These are phyloP conservation scores for Trypanosoma mega DNA, from an alignment of 208 protist species.

Conservation along the genomic window DNA sequence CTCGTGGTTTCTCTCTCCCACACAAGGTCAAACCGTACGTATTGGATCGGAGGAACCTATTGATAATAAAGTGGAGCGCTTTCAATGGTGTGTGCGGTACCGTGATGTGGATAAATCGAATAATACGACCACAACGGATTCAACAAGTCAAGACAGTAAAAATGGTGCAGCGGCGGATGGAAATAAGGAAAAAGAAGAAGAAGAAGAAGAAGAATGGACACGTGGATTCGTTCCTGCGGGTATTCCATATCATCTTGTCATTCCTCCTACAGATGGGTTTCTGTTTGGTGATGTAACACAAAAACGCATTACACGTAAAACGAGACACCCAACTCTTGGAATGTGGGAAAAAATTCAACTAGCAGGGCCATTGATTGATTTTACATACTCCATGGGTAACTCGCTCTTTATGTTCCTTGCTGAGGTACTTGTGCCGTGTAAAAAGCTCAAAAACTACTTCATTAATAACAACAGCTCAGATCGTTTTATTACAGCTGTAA, in stretches of 20 bases:
- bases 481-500: conserved; percentile 43
- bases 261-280: conserved; percentile 57
- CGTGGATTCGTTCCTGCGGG: conserved; percentile 53
- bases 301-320: conserved; percentile 35
- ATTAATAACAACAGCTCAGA: conserved; percentile 34
- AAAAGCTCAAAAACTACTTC: conserved; percentile 47
- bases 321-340: conserved; percentile 43
- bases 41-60: conserved; percentile 32
- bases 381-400: conserved; percentile 44
- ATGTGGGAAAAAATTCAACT: conserved; percentile 58
- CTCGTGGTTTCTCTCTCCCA: conserved; percentile 64
- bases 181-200: not conserved
- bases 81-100: conserved; percentile 73
- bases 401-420: conserved; percentile 68
- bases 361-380: conserved; percentile 50
- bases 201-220: conserved; percentile 7
- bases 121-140: not conserved
- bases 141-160: not conserved
- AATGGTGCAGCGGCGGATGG: not conserved
- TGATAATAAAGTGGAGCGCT: conserved; percentile 35
- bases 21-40: conserved; percentile 42
- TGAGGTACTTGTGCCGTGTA: conserved; percentile 38
- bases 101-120: conserved; percentile 22
- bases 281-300: conserved; percentile 17
- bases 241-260: conserved; percentile 54